phyloP scores from a whole-genome alignment of 148 eudicot genomes.

The Vaccinium vitisidaea region DNA sequence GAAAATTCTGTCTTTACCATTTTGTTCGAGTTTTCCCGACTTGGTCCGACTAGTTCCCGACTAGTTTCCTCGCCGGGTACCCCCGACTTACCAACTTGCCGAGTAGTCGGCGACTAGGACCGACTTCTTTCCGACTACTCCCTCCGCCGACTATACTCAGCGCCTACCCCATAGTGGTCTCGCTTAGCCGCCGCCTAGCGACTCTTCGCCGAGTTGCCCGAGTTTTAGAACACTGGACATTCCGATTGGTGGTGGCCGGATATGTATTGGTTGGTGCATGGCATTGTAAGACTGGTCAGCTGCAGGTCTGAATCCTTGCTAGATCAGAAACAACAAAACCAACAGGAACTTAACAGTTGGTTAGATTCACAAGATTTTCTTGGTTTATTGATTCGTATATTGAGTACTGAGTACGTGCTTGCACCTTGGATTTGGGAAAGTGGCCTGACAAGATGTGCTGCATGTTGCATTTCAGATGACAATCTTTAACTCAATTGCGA shows the following conservation, averaged over 20 bases:
- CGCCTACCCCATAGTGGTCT: too few relatives aligned
- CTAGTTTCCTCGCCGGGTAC: too few relatives aligned
- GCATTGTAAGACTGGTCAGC: neutral
- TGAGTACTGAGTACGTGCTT: neutral
- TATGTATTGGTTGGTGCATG: neutral
- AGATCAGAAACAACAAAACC: neutral
- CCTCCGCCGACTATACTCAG: too few relatives aligned
- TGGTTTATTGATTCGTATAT: neutral
- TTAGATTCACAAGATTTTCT: neutral
- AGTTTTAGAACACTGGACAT: neutral
- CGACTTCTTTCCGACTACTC: too few relatives aligned
- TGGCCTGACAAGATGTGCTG: neutral
- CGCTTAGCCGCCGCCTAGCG: too few relatives aligned
- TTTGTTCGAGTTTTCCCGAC: too few relatives aligned
- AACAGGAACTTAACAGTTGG: neutral
- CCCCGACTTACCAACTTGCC: too few relatives aligned
- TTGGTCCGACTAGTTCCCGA: too few relatives aligned
- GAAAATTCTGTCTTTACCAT: too few relatives aligned
- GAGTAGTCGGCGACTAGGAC: too few relatives aligned
- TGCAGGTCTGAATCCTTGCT: neutral
- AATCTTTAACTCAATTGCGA: neutral
- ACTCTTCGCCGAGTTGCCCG: too few relatives aligned
- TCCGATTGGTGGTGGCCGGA: neutral
- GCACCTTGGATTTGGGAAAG: constrained; percentile 3
- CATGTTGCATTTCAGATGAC: constrained; percentile 8